Base-by-base conservation (phyloP, 805 yeast genomes). In the Candida sphagnicola region DNA sequence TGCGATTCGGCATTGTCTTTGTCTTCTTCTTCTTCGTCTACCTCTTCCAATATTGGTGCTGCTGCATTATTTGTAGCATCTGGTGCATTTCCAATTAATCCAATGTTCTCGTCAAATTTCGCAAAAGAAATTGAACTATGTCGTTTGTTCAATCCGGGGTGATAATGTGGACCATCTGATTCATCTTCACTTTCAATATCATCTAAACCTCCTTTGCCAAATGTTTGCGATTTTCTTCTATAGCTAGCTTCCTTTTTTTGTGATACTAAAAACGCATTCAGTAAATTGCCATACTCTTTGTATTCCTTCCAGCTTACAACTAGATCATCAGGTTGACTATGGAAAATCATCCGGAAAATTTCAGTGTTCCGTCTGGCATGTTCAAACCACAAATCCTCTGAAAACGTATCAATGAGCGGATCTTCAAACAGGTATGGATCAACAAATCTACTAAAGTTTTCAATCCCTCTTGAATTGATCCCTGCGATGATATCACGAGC, bases 241-340 rank as follows among this genome's bases (percentile, higher is more conserved):
- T 41, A 43, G 29, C 53, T 60, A 1, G 67, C 61, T 28, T 65
- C 73, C 29, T 56, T 57, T 17, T 51, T 51, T 43, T 69, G 74
- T 4, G 70, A 57, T 21, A 61, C 42, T 24, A 45, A 44, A 53
- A 87, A 87, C 0, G 84, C 88, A 14, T 72, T 67, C 35, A 70
- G 70, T 48, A 84, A 60, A 43, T 75, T 78, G 42, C 79, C 72
- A 56, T 71, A 84, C 18, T 74, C 79, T 56, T 86, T 90, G 59
- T 88, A 93, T 40, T 88, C 95, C 40, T 75, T 75, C 99, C 99
- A 93, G 0, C 89, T 75, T 17, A 72, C 72, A n/a, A 91, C 98
- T 5, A 78, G 70, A 57, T 91, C 88, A 60, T 93, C 99, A 0
- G 99, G 99, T 56, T 95, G 99, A 45, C 87, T 80, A 47, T 90